A percentile compares a stretch with the other conserved stretches of the same genome.
Conservation (phyloP, 441 rosid species). For the Corymbia citriodora region DNA sequence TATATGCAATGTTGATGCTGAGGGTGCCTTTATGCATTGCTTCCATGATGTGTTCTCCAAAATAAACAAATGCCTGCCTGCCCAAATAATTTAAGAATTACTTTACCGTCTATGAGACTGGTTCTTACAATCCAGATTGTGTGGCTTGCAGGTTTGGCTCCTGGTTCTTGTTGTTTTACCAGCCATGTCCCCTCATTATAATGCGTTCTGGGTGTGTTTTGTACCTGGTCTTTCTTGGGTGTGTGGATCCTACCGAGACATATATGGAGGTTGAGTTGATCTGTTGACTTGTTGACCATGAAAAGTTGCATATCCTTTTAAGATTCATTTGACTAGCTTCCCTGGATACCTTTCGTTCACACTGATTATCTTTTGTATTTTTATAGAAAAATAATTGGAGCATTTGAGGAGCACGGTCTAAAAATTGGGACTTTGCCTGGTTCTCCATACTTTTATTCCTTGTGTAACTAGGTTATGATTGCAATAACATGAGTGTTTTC, state of each 20-base stretch:
- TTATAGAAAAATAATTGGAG: not conserved
- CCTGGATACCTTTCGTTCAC: not conserved
- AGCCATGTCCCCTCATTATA: constrained; percentile 60
- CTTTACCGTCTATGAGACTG: not conserved
- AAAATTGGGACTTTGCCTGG: not conserved
- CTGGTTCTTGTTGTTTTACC: constrained; percentile 80
- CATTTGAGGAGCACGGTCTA: not conserved
- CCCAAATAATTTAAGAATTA: not conserved
- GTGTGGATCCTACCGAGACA: constrained; percentile 54
- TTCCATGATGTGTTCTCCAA: not conserved
- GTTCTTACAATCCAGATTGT: not conserved
- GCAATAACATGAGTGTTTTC: not conserved
- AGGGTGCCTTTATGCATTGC: not conserved
- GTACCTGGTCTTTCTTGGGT: constrained; percentile 54
- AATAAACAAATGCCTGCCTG: not conserved
- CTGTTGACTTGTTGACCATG: not conserved
- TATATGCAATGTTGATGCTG: not conserved
- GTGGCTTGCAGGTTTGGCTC: constrained; percentile 65
- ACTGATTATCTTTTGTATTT: not conserved
- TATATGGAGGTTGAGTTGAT: constrained; percentile 59
- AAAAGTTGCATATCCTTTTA: not conserved
- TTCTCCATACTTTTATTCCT: not conserved
- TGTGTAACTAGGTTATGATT: not conserved
- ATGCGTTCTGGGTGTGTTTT: constrained; percentile 63
- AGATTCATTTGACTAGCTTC: not conserved